Percentiles rank a stretch among this genome's conserved stretches.
Evolutionary conservation across 805 yeast genomes (phyloP).

Genomic region (Hanseniaspora vineae): DNA sequence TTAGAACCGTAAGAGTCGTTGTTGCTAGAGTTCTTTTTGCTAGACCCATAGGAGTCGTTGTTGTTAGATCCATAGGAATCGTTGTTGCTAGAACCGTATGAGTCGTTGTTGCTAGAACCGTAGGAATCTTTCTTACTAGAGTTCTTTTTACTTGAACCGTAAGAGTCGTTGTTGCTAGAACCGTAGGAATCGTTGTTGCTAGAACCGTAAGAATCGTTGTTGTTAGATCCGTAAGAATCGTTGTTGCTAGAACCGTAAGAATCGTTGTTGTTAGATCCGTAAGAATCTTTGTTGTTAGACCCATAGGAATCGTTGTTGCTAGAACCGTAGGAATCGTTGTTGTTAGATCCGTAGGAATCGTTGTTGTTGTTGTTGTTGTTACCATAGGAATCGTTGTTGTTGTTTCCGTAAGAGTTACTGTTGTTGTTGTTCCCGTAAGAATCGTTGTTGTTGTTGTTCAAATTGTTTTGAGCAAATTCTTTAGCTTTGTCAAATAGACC

Average conservation of each 20-base stretch:
- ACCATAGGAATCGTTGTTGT: conserved; percentile 10
- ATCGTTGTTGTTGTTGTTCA: conserved; percentile 17
- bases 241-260: conserved; percentile 8
- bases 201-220: conserved; percentile 8
- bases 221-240: conserved; percentile 16
- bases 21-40: conserved; percentile 9
- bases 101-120: conserved; percentile 10
- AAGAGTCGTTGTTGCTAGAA: conserved; percentile 20
- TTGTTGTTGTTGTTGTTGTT: conserved; percentile 8
- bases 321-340: conserved; percentile 17
- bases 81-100: conserved; percentile 13
- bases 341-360: conserved; percentile 8
- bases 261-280: conserved; percentile 11
- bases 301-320: conserved; percentile 21
- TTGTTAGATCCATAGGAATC: conserved; percentile 11
- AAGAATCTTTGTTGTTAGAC: conserved; percentile 13
- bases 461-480: conserved; percentile 22
- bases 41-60: conserved; percentile 9
- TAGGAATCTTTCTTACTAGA: conserved; percentile 14
- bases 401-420: conserved; percentile 12
- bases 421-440: conserved; percentile 8
- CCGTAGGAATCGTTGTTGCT: conserved; percentile 16
- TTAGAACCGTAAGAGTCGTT: conserved; percentile 20
- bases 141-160: conserved; percentile 12
- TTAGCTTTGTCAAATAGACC: conserved; percentile 33